Base-by-base conservation (phyloP, 2,329 filamentous ascomycete species). In the Scedosporium apiospermum region DNA sequence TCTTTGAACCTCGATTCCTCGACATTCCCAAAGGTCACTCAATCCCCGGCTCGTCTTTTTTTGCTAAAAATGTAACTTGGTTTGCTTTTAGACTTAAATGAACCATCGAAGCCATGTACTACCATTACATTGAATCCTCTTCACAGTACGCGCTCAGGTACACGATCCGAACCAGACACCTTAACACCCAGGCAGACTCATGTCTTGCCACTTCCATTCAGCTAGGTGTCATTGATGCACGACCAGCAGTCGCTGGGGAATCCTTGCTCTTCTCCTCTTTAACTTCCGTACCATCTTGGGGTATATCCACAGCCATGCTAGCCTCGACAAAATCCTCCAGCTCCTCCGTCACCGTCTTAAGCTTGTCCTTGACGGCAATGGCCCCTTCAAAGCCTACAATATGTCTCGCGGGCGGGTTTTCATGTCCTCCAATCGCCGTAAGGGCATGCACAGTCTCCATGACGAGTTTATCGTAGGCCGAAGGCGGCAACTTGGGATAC, bases 341-440 rank as follows among this genome's bases (percentile, higher is more conserved):
- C 77, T 98, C 95, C 73, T 98, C 93, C 66, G 91, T 96, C 2
- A 97, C 91, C 1, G 92, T 97, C 78, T 96, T 96, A 63, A 99
- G 78, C 76, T 98, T 98, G 76, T 98, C 95, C 73, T 93, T 96
- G 46, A 98, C 93, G 49, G 90, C 90, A 5, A 86, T 82, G 12
- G 93, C 89, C 0, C 91, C 93, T 73, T 98, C 95, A 62, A 89
- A 86, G 0, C 95, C 93, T 2, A 98, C 93, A 69, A 98, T 97
- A 72, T 98, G 93, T 38, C 95, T 82, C 1, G 92, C 91, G 0
- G 95, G 95, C 1, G 95, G 95, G 72, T 98, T 98, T 71, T 97
- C 93, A 72, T 97, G 93, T 0, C 93, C 95, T 0, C 92, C 95
- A 68, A 98, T 96, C 0, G 93, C 91, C 14, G 89, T 90, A 57